Conservation (phyloP, 1,139 yeast genomes). For the Yamadazyma membranifaciens region DNA sequence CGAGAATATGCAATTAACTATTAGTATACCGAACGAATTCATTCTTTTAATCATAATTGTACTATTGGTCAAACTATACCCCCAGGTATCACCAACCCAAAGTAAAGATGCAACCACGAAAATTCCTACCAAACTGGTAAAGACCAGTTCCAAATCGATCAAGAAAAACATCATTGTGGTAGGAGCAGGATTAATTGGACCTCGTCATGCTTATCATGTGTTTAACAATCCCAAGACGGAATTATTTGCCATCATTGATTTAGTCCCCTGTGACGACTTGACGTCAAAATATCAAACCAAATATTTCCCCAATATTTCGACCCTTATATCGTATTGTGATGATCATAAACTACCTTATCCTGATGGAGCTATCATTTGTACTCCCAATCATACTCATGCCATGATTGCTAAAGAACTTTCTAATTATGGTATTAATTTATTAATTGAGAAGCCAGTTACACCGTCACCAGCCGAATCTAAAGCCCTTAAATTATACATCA, state of each 20-base stretch:
- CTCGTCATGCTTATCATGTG: slow-evolving; percentile 41
- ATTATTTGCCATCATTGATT: slow-evolving; percentile 37
- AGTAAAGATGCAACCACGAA: too few relatives aligned
- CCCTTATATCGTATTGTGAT: slow-evolving; percentile 29
- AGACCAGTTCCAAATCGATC: not conserved
- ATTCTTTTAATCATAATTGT: too few relatives aligned
- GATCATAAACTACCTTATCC: slow-evolving; percentile 23
- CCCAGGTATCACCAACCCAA: too few relatives aligned
- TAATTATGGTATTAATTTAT: slow-evolving; percentile 31
- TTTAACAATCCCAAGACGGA: slow-evolving; percentile 15
- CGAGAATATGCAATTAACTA: too few relatives aligned
- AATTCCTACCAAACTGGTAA: too few relatives aligned
- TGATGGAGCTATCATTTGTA: slow-evolving; percentile 43
- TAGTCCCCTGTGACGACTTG: slow-evolving; percentile 19
- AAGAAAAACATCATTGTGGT: slow-evolving; percentile 4
- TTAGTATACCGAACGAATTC: too few relatives aligned
- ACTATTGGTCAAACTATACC: too few relatives aligned
- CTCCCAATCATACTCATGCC: slow-evolving; percentile 44
- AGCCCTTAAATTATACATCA: slow-evolving; percentile 22
- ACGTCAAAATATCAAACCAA: slow-evolving; percentile 23
- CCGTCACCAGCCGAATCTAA: slow-evolving; percentile 35
- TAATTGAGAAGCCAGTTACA: slow-evolving; percentile 45
- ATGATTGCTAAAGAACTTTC: slow-evolving; percentile 34
- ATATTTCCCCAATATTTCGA: slow-evolving; percentile 28
- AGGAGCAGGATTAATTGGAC: slow-evolving; percentile 45